Percentiles rank a stretch among this genome's conserved stretches.
Conservation (phyloP, 225 moss, liverwort and hornwort species). For the Sphagnum tenellum region DNA sequence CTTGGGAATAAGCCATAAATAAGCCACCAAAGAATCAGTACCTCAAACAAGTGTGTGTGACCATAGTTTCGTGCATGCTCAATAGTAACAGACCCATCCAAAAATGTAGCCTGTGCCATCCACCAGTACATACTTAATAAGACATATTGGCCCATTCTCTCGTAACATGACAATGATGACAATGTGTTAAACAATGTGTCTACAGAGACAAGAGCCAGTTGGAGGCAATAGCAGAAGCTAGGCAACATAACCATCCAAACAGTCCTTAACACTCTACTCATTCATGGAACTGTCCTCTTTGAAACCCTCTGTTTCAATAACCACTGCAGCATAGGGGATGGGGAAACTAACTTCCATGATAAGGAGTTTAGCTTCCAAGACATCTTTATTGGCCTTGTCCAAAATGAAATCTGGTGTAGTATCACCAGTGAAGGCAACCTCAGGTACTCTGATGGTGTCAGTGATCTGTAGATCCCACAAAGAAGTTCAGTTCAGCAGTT, state of each 20-base stretch:
- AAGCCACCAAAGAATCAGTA: slow-evolving; percentile 7
- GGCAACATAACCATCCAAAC: too few species aligned
- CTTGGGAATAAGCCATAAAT: background rate
- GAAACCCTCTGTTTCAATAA: background rate
- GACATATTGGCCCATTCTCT: too few species aligned
- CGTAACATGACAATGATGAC: too few species aligned
- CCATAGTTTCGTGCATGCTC: slow-evolving; percentile 77
- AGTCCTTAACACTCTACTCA: too few species aligned
- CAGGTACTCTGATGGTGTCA: slow-evolving; percentile 46
- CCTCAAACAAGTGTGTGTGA: slow-evolving; percentile 84
- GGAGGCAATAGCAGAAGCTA: too few species aligned
- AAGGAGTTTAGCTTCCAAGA: slow-evolving; percentile 70
- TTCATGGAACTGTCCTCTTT: background rate
- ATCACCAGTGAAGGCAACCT: slow-evolving; percentile 92
- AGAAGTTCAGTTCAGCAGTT: background rate
- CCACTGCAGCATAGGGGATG: background rate
- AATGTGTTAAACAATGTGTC: too few species aligned
- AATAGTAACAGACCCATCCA: slow-evolving; percentile 49
- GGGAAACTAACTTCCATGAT: slow-evolving; percentile 71
- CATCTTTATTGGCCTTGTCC: slow-evolving; percentile 65
- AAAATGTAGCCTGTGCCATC: slow-evolving; percentile 68
- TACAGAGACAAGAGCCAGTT: too few species aligned
- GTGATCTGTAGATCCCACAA: slow-evolving; percentile 35
- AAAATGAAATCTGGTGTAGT: slow-evolving; percentile 79
- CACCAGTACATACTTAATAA: background rate